phyloP scores from a whole-genome alignment of 2,329 filamentous ascomycete genomes.

The Rhynchosporium agropyri region DNA sequence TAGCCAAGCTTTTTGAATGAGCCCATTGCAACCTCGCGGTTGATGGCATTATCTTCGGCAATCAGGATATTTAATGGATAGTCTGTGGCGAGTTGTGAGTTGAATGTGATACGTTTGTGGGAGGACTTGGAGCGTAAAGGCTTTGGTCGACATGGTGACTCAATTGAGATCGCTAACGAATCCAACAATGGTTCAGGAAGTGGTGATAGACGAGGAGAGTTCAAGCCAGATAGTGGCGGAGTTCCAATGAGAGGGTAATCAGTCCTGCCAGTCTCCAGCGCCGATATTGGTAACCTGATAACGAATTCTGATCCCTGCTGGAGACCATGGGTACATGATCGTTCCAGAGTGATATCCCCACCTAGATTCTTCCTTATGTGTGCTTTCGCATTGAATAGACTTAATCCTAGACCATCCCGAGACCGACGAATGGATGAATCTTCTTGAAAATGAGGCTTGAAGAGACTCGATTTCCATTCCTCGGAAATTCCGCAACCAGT shows the following conservation, averaged over 20 bases:
- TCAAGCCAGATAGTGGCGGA: constrained; percentile 25
- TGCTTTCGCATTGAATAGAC: constrained; percentile 72
- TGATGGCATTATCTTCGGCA: constrained; percentile 74
- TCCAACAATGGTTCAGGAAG: constrained; percentile 1
- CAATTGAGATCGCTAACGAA: neutral
- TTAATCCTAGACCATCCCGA: constrained; percentile 69
- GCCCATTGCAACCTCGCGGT: constrained; percentile 65
- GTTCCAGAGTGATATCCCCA: constrained; percentile 66
- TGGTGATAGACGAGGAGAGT: constrained; percentile 6
- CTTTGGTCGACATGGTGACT: neutral
- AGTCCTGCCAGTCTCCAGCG: constrained; percentile 25
- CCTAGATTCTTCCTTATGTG: constrained; percentile 65
- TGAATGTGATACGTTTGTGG: constrained; percentile 44
- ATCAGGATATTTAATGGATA: constrained; percentile 69
- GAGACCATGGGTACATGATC: constrained; percentile 63
- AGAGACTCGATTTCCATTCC: constrained; percentile 66
- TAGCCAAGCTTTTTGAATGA: constrained; percentile 72
- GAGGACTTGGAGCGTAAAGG: neutral
- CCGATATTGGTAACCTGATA: constrained; percentile 58
- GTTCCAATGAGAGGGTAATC: constrained; percentile 34
- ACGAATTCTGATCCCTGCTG: constrained; percentile 68
- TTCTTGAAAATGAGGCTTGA: constrained; percentile 70
- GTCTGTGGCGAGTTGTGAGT: constrained; percentile 59
- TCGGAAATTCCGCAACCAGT: constrained; percentile 70
- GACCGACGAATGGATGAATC: constrained; percentile 68